phyloP scores from a whole-genome alignment of 2,329 filamentous ascomycete genomes.

The Penicillium sp. region DNA sequence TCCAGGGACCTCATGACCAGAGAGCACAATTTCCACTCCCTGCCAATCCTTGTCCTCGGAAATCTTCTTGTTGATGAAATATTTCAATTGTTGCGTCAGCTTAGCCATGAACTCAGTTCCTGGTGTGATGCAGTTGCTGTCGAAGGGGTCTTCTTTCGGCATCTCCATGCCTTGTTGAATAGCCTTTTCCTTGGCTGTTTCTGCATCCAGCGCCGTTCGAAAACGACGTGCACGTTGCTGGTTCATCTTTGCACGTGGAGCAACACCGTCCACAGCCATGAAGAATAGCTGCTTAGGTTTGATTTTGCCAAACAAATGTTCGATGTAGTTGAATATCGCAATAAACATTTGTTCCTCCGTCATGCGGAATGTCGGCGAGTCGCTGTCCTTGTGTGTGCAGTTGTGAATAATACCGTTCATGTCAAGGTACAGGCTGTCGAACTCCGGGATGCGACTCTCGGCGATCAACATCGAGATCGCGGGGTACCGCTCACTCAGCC shows the following conservation, averaged over 20 bases:
- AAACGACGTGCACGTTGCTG: constrained; percentile 95
- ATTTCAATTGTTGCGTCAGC: constrained; percentile 86
- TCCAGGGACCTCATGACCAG: constrained; percentile 93
- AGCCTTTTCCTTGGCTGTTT: constrained; percentile 86
- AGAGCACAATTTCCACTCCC: constrained; percentile 89
- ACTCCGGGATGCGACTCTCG: constrained; percentile 97
- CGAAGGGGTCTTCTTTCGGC: constrained; percentile 91
- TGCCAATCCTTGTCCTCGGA: constrained; percentile 98
- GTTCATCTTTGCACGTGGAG: constrained; percentile 98
- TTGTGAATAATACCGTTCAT: constrained; percentile 99
- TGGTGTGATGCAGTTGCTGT: constrained; percentile 98
- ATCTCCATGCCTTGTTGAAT: constrained; percentile 82
- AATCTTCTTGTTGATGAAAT: constrained; percentile 98
- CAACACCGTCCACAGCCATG: constrained; percentile 98
- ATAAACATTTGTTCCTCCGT: constrained; percentile 99
- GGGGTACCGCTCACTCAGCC: constrained; percentile 98
- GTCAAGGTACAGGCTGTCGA: constrained; percentile 80
- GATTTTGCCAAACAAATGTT: constrained; percentile 97
- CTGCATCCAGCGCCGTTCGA: constrained; percentile 84
- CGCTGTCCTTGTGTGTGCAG: constrained; percentile 94
- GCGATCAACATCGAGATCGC: constrained; percentile 97
- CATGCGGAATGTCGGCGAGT: constrained; percentile 84
- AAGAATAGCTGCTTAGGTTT: constrained; percentile 98
- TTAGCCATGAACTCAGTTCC: constrained; percentile 97
- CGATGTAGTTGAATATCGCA: constrained; percentile 99